Percentiles rank a stretch among this genome's conserved stretches.
Evolutionary conservation across 495 filamentous ascomycete species (phyloP).

Genomic region (Xylaria castorea): DNA sequence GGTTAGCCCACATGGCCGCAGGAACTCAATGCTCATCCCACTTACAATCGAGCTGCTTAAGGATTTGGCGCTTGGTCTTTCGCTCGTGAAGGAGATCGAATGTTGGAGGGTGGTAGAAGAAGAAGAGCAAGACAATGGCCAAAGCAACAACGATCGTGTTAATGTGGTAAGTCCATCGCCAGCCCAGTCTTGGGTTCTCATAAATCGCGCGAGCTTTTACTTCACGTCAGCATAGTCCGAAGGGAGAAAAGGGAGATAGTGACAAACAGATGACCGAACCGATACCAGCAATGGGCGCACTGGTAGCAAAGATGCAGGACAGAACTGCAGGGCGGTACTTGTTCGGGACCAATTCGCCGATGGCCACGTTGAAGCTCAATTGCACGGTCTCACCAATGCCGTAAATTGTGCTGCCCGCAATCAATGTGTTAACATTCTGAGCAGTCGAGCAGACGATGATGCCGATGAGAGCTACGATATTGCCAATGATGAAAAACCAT

Average conservation of each 20-base stretch:
- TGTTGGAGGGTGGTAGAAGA: slow-evolving; percentile 50
- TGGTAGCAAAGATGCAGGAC: slow-evolving; percentile 49
- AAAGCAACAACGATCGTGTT: slow-evolving; percentile 49
- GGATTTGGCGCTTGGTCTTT: slow-evolving; percentile 39
- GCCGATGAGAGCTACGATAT: slow-evolving; percentile 50
- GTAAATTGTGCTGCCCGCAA: slow-evolving; percentile 48
- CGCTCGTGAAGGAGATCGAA: slow-evolving; percentile 43
- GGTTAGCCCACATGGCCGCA: background rate
- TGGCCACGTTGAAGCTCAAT: slow-evolving; percentile 52
- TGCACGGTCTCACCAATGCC: slow-evolving; percentile 48
- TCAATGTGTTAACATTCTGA: slow-evolving; percentile 51
- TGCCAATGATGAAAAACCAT: slow-evolving; percentile 56
- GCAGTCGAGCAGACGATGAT: slow-evolving; percentile 53
- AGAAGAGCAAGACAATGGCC: slow-evolving; percentile 45
- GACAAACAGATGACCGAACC: slow-evolving; percentile 46
- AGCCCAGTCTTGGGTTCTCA: slow-evolving; percentile 44
- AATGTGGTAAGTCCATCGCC: slow-evolving; percentile 57
- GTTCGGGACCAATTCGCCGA: slow-evolving; percentile 56
- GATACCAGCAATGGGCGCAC: slow-evolving; percentile 49
- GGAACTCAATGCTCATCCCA: background rate
- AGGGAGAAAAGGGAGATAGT: background rate
- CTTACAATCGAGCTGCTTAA: slow-evolving; percentile 53
- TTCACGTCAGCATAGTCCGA: slow-evolving; percentile 15
- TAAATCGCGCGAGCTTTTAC: slow-evolving; percentile 43
- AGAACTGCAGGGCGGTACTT: slow-evolving; percentile 45